Conservation (phyloP, 768 basidiomycete species). For the Auriculariales sp. region DNA sequence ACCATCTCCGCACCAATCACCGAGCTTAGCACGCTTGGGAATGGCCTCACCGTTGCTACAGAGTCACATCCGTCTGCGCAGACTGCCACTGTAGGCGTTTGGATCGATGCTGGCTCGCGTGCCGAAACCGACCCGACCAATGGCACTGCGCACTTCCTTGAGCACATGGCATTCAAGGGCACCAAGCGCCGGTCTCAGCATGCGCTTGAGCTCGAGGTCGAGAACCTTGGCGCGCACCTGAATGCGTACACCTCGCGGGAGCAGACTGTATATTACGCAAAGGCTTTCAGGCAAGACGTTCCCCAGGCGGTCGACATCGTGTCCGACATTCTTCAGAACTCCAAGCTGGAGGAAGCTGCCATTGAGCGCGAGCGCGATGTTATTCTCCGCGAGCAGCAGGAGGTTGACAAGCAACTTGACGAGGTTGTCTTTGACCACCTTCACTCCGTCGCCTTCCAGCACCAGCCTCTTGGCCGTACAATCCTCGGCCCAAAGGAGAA, state of each 20-base stretch:
- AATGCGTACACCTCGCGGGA: constrained; percentile 98
- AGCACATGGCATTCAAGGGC: constrained; percentile 98
- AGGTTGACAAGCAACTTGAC: constrained; percentile 96
- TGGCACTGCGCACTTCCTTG: constrained; percentile 96
- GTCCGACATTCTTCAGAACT: constrained; percentile 94
- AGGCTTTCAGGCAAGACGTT: constrained; percentile 95
- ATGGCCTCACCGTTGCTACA: constrained; percentile 91
- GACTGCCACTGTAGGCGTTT: constrained; percentile 97
- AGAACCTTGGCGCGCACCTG: constrained; percentile 92
- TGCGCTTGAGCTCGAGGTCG: constrained; percentile 88
- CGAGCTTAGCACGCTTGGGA: constrained; percentile 81
- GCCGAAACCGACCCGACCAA: constrained; percentile 92
- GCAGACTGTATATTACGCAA: constrained; percentile 98
- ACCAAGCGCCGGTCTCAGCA: constrained; percentile 81
- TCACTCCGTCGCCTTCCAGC: constrained; percentile 92
- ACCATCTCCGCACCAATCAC: constrained; percentile 61
- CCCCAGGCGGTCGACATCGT: constrained; percentile 87
- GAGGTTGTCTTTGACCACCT: constrained; percentile 98
- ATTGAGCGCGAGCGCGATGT: constrained; percentile 95
- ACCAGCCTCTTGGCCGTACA: constrained; percentile 88
- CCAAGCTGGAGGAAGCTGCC: constrained; percentile 74
- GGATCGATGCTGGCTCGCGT: constrained; percentile 96
- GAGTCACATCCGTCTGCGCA: constrained; percentile 81
- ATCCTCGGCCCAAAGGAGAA: constrained; percentile 94
- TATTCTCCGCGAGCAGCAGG: constrained; percentile 93